Evolutionary conservation across 129 eudicot species (phyloP), one percentile per base, ranked within the genome.

Genomic region (Flaveria linearis): DNA sequence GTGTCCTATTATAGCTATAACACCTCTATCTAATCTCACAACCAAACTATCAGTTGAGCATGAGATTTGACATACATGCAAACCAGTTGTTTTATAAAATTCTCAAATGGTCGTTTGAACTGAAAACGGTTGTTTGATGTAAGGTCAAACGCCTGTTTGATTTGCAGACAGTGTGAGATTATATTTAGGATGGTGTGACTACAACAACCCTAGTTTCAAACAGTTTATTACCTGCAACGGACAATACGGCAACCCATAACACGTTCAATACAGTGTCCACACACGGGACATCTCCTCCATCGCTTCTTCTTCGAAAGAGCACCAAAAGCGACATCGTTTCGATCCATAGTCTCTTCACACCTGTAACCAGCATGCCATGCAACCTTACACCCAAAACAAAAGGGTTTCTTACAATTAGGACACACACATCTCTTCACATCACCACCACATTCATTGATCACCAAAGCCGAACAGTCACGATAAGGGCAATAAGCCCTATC

Each of bases 221-320:
- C 7, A 36, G 41, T 36, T 36, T 36, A 51, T 60, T 18, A 56
- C 30, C 63, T 56, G 28, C 63, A 56, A 2, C 28, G 63, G 47
- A 90, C 80, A 68, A 82, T 78, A 67, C 77, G 23, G 56, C 97
- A 91, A 45, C 91, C 97, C 9, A 75, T 69, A 18, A 55, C 42
- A 53, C 78, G 89, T 15, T 88, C 91, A 66, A 88, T 84, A 18
- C 84, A 90, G 68, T 86, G 89, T 42, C 79, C 75, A 62, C 96
- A 90, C 67, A 49, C 69, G 1, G 91, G 96, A 17, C 96, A 88
- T 78, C 96, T 84, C 83, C 28, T 86, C 91, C 96, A 86, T 73
- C 82, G 82, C 71, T 53, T 80, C 79, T 63, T 67, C 76, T 86
- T 88, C 3, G 76, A 89, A 23, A 91, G 85, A 71, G 84, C 73